These are phyloP conservation scores for Phialophora macrospora DNA, from an alignment of 2,329 filamentous ascomycete genomes.

Conservation along the genomic window DNA sequence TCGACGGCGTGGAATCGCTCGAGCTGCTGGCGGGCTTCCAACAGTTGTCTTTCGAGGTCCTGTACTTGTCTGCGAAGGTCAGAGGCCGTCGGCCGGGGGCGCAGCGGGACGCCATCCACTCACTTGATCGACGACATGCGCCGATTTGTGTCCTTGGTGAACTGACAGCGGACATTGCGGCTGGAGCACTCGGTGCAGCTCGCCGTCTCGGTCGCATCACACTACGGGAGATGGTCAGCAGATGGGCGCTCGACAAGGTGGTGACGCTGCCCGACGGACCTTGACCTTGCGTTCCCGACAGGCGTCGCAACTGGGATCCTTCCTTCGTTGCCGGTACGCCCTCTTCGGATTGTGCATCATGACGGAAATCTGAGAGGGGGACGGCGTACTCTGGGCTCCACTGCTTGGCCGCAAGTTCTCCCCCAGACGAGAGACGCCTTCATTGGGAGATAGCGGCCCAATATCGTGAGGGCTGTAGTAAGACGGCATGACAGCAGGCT, in stretches of 20 bases:
- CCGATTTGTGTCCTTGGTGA: conserved; percentile 97
- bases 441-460: conserved; percentile 48
- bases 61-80: conserved; percentile 72
- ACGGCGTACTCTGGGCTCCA: conserved; percentile 26
- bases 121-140: conserved; percentile 98
- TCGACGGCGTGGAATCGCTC: conserved; percentile 71
- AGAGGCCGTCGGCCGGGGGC: conserved; percentile 28
- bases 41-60: conserved; percentile 90
- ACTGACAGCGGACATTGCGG: conserved; percentile 95
- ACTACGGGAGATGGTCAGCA: conserved; percentile 53
- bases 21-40: conserved; percentile 79
- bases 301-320: conserved; percentile 96
- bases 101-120: conserved; percentile 40
- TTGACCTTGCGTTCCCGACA: conserved; percentile 82
- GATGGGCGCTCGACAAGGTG: conserved; percentile 18
- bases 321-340: conserved; percentile 90
- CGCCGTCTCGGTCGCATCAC: conserved; percentile 92
- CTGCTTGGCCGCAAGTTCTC: conserved; percentile 39
- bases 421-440: conserved; percentile 44
- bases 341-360: conserved; percentile 79
- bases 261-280: conserved; percentile 44
- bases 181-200: conserved; percentile 98
- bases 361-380: conserved; percentile 45
- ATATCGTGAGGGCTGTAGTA: conserved; percentile 50
- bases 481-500: conserved; percentile 29